These are phyloP conservation scores for Triticum timopheevii DNA, from an alignment of 176 grass and related monocot genomes.

Conservation along the genomic window DNA sequence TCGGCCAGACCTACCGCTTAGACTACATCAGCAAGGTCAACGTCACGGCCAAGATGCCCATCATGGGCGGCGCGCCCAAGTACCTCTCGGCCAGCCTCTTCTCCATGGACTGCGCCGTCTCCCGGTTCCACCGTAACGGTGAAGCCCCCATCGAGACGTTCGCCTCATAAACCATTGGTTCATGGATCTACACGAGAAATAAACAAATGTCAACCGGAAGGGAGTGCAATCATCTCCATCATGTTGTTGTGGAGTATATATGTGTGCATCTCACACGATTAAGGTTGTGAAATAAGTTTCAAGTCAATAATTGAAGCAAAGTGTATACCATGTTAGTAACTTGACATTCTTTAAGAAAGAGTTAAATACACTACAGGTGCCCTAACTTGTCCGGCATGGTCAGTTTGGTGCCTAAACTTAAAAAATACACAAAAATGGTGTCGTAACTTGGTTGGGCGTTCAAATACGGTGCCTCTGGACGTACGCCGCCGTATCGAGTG, in stretches of 20 bases:
- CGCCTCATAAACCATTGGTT: not conserved
- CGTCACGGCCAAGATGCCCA: conserved; percentile 21
- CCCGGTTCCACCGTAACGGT: not conserved
- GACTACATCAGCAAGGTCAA: conserved; percentile 31
- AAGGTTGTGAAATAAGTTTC: not conserved
- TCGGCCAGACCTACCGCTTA: conserved; percentile 29
- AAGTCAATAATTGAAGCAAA: not conserved
- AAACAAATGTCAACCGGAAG: not conserved
- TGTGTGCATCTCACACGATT: too few relatives aligned
- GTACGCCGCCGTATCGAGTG: too few relatives aligned
- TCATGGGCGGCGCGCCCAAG: conserved; percentile 32
- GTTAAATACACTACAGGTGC: too few relatives aligned
- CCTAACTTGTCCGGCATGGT: too few relatives aligned
- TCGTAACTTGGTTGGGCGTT: too few relatives aligned
- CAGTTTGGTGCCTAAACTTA: too few relatives aligned
- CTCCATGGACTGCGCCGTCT: conserved; percentile 1
- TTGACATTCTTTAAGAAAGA: too few relatives aligned
- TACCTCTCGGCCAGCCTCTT: conserved; percentile 24
- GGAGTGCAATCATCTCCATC: not conserved
- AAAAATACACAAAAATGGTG: too few relatives aligned
- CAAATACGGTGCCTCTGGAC: too few relatives aligned
- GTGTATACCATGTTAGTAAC: too few relatives aligned
- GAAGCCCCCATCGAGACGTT: not conserved
- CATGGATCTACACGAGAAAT: not conserved
- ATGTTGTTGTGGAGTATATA: not conserved